phyloP scores from a whole-genome alignment of 345 rosid species.

The Heritiera littoralis region DNA sequence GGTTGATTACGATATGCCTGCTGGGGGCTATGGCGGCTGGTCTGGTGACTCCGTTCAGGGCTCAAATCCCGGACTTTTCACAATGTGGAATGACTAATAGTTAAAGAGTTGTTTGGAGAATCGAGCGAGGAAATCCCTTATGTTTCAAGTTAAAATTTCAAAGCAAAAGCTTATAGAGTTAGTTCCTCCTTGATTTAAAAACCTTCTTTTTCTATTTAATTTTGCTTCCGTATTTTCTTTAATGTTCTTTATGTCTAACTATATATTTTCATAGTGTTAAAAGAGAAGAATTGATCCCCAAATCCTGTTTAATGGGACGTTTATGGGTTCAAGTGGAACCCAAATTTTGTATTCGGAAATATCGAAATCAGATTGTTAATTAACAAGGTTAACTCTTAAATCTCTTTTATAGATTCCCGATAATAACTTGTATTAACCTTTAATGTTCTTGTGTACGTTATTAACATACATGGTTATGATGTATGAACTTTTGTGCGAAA shows the following conservation, averaged over 20 bases:
- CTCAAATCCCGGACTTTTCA: conserved; percentile 68
- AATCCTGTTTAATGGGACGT: neutral
- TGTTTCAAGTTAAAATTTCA: neutral
- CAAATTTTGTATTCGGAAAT: conserved; percentile 17
- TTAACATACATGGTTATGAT: too few species aligned
- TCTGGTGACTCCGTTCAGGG: conserved; percentile 70
- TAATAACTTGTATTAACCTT: neutral
- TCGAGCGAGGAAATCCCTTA: neutral
- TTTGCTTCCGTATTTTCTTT: neutral
- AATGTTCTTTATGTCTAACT: neutral
- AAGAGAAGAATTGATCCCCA: neutral
- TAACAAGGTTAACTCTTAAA: neutral
- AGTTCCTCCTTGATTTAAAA: neutral
- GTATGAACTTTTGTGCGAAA: too few species aligned
- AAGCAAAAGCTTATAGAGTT: neutral
- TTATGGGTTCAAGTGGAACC: neutral
- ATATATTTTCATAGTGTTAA: neutral
- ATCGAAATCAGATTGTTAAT: neutral
- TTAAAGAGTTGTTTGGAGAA: neutral
- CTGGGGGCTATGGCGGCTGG: conserved; percentile 70
- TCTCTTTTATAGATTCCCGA: neutral
- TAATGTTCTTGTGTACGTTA: too few species aligned
- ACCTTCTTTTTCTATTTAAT: neutral
- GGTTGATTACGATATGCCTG: conserved; percentile 87
- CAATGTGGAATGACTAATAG: conserved; percentile 86